These are phyloP conservation scores for Fusarium sp. DNA, from an alignment of 2,329 filamentous ascomycete genomes.

Conservation along the genomic window DNA sequence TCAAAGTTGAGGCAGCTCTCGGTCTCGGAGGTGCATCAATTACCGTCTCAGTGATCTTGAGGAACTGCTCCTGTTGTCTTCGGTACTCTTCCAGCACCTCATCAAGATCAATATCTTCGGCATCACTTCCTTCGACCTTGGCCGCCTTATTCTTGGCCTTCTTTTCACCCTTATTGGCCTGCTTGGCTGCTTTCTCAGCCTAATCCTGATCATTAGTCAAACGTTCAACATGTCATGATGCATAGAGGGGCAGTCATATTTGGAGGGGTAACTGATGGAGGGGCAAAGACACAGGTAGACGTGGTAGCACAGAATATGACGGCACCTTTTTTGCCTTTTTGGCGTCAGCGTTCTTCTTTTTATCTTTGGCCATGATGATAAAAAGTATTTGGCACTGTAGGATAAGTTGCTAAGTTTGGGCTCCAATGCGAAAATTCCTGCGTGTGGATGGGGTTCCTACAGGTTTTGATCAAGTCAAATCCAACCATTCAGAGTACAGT, in stretches of 20 bases:
- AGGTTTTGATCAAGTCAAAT: constrained; percentile 44
- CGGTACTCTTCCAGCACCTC: constrained; percentile 92
- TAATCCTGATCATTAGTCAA: constrained; percentile 40
- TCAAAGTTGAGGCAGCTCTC: constrained; percentile 80
- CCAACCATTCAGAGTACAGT: constrained; percentile 36
- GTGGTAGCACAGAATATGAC: constrained; percentile 13
- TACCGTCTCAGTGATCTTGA: constrained; percentile 88
- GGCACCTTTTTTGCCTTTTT: constrained; percentile 62
- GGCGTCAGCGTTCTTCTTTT: constrained; percentile 59
- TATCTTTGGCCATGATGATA: constrained; percentile 59
- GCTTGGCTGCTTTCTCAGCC: constrained; percentile 77
- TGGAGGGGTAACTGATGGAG: constrained; percentile 35
- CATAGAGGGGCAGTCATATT: constrained; percentile 24
- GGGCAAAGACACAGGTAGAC: constrained; percentile 9
- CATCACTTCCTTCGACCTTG: constrained; percentile 83
- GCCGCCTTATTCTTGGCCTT: constrained; percentile 77
- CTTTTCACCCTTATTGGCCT: constrained; percentile 90
- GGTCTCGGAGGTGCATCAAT: constrained; percentile 77
- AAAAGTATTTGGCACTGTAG: background rate
- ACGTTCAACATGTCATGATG: constrained; percentile 14
- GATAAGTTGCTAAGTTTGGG: constrained; percentile 9
- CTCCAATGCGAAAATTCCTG: constrained; percentile 33
- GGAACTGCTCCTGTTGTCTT: constrained; percentile 90
- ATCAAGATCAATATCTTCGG: constrained; percentile 92
- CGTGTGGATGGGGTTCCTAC: constrained; percentile 38